Evolutionary conservation across 2,329 filamentous ascomycete genomes (phyloP).

Genomic region (Fusarium fujikuroi): DNA sequence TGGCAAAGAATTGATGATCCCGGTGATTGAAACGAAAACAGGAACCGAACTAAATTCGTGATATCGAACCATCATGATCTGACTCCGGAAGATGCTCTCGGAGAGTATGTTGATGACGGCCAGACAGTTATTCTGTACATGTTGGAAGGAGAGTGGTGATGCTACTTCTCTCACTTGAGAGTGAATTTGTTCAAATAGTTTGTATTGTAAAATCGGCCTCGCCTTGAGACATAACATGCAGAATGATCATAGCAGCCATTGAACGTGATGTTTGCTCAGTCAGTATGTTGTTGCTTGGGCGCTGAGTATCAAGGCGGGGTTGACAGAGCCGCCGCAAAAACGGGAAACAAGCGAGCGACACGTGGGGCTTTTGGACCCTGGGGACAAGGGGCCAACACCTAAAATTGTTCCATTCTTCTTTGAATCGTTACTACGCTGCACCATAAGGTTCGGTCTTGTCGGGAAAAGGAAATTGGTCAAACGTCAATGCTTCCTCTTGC

Average conservation of each 20-base stretch:
- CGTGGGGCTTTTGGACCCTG: constrained; percentile 33
- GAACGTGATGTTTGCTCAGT: neutral
- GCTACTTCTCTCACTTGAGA: neutral
- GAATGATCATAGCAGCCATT: neutral
- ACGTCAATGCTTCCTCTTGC: neutral
- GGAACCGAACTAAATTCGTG: constrained; percentile 21
- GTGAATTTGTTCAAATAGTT: neutral
- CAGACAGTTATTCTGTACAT: too few species aligned
- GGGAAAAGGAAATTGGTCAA: neutral
- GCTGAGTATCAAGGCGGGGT: neutral
- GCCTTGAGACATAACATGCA: neutral
- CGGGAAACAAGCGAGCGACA: constrained; percentile 23
- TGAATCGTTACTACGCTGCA: neutral
- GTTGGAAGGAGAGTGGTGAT: neutral
- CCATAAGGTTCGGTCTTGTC: neutral
- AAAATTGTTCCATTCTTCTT: neutral
- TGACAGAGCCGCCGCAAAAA: constrained; percentile 25
- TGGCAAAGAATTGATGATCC: neutral
- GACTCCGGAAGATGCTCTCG: constrained; percentile 29
- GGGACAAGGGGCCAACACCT: constrained; percentile 5
- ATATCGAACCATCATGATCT: constrained; percentile 45
- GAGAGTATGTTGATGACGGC: neutral
- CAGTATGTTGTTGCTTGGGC: neutral
- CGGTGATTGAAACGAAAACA: neutral
- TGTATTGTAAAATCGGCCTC: too few species aligned